Percentiles rank a stretch among this genome's conserved stretches.
These are phyloP conservation scores for Fusarium lateritium DNA, from an alignment of 2,329 filamentous ascomycete genomes.

Conservation along the genomic window DNA sequence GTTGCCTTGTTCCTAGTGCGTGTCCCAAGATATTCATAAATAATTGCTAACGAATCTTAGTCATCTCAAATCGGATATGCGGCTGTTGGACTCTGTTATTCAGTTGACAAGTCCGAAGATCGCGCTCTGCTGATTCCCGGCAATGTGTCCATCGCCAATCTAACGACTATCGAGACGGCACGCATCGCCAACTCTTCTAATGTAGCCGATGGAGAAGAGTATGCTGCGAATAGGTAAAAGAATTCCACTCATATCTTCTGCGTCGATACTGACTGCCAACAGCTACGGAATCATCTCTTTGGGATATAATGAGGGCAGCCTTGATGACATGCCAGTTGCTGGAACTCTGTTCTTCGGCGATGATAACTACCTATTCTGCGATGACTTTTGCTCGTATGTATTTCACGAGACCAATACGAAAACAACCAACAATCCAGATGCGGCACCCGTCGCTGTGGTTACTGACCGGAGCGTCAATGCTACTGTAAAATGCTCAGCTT, in stretches of 20 bases:
- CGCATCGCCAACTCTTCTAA: constrained; percentile 47
- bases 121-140: constrained; percentile 52
- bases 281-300: constrained; percentile 56
- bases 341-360: constrained; percentile 50
- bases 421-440: not conserved
- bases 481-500: constrained; percentile 13
- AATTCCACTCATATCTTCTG: too few relatives aligned
- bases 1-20: constrained; percentile 24
- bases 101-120: constrained; percentile 56
- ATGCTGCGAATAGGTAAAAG: constrained; percentile 56
- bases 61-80: constrained; percentile 60
- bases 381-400: constrained; percentile 51
- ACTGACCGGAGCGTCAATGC: constrained; percentile 22
- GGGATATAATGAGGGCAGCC: constrained; percentile 39
- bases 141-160: constrained; percentile 54
- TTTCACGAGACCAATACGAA: constrained; percentile 54
- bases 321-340: constrained; percentile 43
- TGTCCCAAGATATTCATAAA: not conserved
- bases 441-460: not conserved
- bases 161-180: constrained; percentile 53
- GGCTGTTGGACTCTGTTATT: constrained; percentile 59
- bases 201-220: constrained; percentile 47
- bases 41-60: constrained; percentile 40
- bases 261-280: too few relatives aligned
- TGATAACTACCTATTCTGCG: constrained; percentile 52